Percentiles rank a stretch among this genome's conserved stretches.
Conservation (phyloP, 1,284 basidiomycete species). For the Trichosporon coremiiforme region DNA sequence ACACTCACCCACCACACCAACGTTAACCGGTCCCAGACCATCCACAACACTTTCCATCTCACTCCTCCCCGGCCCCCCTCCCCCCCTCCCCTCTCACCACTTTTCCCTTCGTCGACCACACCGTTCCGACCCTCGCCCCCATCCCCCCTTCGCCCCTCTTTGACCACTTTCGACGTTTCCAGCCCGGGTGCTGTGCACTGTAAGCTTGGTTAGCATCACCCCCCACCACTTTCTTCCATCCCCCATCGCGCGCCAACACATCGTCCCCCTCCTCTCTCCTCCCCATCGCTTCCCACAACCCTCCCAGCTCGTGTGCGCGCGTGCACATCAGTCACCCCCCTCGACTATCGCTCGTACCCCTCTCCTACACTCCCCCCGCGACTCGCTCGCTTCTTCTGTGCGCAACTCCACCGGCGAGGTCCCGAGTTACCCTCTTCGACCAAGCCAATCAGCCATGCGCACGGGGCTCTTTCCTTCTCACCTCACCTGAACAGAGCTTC, state of each 20-base stretch:
- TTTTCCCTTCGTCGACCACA: neutral
- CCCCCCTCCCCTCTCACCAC: neutral
- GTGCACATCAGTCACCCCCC: constrained; percentile 5
- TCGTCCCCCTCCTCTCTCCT: neutral
- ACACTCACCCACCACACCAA: neutral
- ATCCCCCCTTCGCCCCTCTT: neutral
- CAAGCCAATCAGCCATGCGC: constrained; percentile 15
- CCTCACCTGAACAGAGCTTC: neutral
- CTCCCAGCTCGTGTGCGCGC: neutral
- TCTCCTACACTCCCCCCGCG: neutral
- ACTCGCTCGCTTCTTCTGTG: constrained; percentile 8
- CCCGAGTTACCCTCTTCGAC: neutral
- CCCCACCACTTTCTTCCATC: neutral
- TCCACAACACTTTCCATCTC: constrained; percentile 4
- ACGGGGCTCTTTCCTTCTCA: neutral
- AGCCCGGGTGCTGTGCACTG: constrained; percentile 17
- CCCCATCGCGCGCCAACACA: neutral
- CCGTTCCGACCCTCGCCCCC: neutral
- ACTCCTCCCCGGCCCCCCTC: neutral
- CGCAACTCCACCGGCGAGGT: neutral
- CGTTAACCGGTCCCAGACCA: neutral
- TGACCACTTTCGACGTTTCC: neutral
- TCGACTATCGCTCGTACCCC: neutral
- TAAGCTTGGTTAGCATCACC: constrained; percentile 16
- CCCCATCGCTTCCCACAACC: neutral